phyloP scores from a whole-genome alignment of 1,284 basidiomycete genomes.

The Papiliotrema laurentii region DNA sequence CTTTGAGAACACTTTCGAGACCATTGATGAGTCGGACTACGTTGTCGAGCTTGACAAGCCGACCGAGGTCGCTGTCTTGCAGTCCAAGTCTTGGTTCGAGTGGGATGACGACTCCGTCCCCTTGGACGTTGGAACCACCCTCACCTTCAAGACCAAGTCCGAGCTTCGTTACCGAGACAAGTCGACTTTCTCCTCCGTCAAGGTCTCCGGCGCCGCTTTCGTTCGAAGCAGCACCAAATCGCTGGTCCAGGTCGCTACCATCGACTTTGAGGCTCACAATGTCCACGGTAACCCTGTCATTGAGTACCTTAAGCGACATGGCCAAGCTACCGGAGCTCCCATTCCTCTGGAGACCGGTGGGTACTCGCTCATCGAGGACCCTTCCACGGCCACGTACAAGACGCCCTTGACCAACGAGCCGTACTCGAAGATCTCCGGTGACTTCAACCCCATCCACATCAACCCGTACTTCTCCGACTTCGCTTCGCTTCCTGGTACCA shows the following conservation, averaged over 20 bases:
- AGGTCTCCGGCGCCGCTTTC: constrained; percentile 79
- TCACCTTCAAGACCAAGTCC: constrained; percentile 85
- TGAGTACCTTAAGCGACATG: constrained; percentile 88
- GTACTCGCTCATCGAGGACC: constrained; percentile 67
- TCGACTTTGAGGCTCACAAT: constrained; percentile 81
- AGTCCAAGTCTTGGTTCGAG: constrained; percentile 96
- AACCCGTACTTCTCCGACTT: constrained; percentile 98
- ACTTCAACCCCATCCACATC: constrained; percentile 91
- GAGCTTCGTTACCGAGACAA: constrained; percentile 89
- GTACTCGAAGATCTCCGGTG: constrained; percentile 92
- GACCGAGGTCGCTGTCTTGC: constrained; percentile 80
- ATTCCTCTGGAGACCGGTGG: constrained; percentile 78
- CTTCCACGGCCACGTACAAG: constrained; percentile 60
- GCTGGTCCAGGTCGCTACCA: constrained; percentile 78
- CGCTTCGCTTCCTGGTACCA: constrained; percentile 88
- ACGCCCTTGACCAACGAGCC: constrained; percentile 85
- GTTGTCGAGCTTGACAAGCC: constrained; percentile 69
- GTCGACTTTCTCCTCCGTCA: constrained; percentile 73
- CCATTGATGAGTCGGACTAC: constrained; percentile 82
- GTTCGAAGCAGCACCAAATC: constrained; percentile 79
- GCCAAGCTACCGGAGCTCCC: constrained; percentile 68
- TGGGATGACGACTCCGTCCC: constrained; percentile 83
- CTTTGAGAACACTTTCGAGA: constrained; percentile 94
- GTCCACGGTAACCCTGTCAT: constrained; percentile 89
- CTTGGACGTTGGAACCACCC: constrained; percentile 70